Base-by-base conservation (phyloP, 352 stramenopile species). In the Phytophthora melonis region DNA sequence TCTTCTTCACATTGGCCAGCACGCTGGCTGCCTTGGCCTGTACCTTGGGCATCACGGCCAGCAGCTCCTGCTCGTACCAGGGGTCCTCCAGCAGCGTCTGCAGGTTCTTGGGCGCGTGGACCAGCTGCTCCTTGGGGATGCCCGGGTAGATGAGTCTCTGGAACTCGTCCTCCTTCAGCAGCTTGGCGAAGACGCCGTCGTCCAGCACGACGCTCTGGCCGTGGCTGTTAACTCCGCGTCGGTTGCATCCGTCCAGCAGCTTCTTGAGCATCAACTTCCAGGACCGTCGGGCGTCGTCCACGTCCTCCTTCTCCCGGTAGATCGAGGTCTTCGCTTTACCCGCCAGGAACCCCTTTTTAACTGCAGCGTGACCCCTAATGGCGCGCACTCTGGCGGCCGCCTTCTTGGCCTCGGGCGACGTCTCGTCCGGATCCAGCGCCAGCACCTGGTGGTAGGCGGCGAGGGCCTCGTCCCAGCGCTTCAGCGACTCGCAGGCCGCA, bases 1-100 rank as follows among this genome's bases (percentile, higher is more conserved):
- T 82, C 56, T 77, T 80, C 73, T 97, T 97, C 54, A 97, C 91
- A 58, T 96, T 97, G 7, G 50, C 69, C 18, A 97, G 58, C 8
- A 97, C 90, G 58, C 81, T 92, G 1, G 86, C 71, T 0, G 89
- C 91, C 64, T 97, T 97, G 5, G 66, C 71, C 63, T 96, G 63
- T 0, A 97, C 88, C 52, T 88, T 93, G 19, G 91, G 91, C 87
- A 97, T 97, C 36, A 97, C 71, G 14, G 74, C 68, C 21, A 95
- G 39, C 57, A 97, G 41, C 57, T 95, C 90, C 3, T 89, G 58
- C 62, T 94, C 87, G 65, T 97, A 97, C 82, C 80, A 91, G 7
- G 90, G 82, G 52, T 97, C 90, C 47, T 87, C 81, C 18, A 97
- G 63, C 34, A 97, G 73, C 32, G 75, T 70, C 41, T 94, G 87